Conservation (phyloP, 495 filamentous ascomycete genomes). For the Chaetomidium leptoderma region DNA sequence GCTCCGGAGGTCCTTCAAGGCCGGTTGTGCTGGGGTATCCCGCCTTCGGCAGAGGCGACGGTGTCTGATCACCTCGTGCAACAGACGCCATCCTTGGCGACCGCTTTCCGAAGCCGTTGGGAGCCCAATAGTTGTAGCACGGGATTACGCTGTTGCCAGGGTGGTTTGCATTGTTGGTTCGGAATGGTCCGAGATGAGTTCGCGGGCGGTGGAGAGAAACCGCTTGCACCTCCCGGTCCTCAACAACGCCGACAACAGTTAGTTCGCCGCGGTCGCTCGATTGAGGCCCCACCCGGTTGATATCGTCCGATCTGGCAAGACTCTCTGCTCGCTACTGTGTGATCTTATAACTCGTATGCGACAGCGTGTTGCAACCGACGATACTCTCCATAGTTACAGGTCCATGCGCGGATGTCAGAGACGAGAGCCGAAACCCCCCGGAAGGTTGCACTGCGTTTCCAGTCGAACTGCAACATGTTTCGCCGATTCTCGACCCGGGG, state of each 20-base stretch:
- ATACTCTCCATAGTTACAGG: too few species aligned
- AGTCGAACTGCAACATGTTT: not conserved
- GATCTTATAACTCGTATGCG: not conserved
- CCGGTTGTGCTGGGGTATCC: not conserved
- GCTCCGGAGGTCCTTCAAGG: not conserved
- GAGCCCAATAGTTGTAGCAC: not conserved
- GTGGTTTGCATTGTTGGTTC: not conserved
- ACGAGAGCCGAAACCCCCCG: not conserved
- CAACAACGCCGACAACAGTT: too few species aligned
- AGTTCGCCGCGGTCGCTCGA: too few species aligned
- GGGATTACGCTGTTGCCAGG: not conserved
- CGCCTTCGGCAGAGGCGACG: slow-evolving; percentile 5
- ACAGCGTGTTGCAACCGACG: not conserved
- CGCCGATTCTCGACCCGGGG: not conserved
- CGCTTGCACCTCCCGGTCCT: not conserved
- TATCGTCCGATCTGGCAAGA: not conserved
- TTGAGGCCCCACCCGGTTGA: not conserved
- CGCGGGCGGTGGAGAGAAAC: not conserved
- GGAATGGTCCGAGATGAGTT: not conserved
- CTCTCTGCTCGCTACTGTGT: not conserved
- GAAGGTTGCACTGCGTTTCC: slow-evolving; percentile 8
- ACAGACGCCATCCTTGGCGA: slow-evolving; percentile 4
- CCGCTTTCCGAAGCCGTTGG: slow-evolving; percentile 1
- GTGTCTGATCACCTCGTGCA: slow-evolving; percentile 14
- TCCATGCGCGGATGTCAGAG: not conserved